Conservation (phyloP, 1,139 yeast genomes). For the Pichia sp. region DNA sequence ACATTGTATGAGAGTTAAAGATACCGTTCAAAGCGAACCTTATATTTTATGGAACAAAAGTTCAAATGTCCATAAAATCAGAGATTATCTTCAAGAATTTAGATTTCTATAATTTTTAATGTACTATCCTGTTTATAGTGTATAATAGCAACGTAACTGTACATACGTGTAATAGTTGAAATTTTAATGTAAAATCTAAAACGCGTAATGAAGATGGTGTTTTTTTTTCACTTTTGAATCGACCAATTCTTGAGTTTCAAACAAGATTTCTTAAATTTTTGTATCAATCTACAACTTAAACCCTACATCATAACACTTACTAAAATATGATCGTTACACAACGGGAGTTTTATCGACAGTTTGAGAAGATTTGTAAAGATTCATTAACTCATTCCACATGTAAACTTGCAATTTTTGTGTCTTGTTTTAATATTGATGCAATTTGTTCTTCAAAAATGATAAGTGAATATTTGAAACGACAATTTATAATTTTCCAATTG, state of each 20-base stretch:
- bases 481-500: constrained; percentile 78
- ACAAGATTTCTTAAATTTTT: neutral
- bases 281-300: too few relatives aligned
- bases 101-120: constrained; percentile 5
- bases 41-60: constrained; percentile 27
- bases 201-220: neutral
- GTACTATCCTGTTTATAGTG: neutral
- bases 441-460: constrained; percentile 82
- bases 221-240: neutral
- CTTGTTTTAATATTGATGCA: constrained; percentile 88
- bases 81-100: constrained; percentile 15
- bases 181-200: neutral
- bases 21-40: constrained; percentile 19
- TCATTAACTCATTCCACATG: constrained; percentile 86
- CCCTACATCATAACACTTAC: neutral
- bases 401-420: constrained; percentile 78
- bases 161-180: neutral
- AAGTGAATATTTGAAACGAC: constrained; percentile 64
- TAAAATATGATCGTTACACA: constrained; percentile 57
- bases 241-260: neutral
- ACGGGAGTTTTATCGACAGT: constrained; percentile 51
- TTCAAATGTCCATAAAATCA: constrained; percentile 21
- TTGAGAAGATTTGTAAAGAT: constrained; percentile 51
- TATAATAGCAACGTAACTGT: neutral
- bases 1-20: constrained; percentile 24